Evolutionary conservation across 495 filamentous ascomycete species (phyloP), one percentile per base, ranked within the genome.

Genomic region (Hyaloscypha bicolor): DNA sequence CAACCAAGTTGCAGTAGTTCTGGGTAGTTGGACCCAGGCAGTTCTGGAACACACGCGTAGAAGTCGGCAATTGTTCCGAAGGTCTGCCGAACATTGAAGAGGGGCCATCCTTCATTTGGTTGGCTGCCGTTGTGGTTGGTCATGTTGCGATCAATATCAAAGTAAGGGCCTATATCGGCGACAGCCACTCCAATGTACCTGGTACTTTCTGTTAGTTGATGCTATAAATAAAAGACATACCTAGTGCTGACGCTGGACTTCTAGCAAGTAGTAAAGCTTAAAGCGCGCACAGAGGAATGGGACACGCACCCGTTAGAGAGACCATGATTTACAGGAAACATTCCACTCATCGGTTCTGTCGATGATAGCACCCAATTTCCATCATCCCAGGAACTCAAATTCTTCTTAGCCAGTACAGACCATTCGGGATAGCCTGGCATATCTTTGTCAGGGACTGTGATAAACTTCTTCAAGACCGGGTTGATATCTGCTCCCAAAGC

Each of bases 51-150:
- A 4, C 75, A 75, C 65, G 91, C 83, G 66, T 82, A 92, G 74
- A 93, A 93, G 1, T 90, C 91, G 55, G 85, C 80, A 62, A 93
- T 84, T 0, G 90, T 92, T 5, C 86, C 85, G 73, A 93, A 91
- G 5, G 87, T 85, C 72, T 90, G 87, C 14, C 90, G 79, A 11
- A 79, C 73, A 48, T 87, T 81, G 75, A 85, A 90, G 22, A 93
- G 75, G 9, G 90, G 90, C 90, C 90, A 93, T 6, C 89, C 91
- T 67, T 85, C 88, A 74, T 88, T 86, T 25, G 81, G 82, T 58
- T 82, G 80, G 29, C n/a, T 5, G 35, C 57, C 70, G 9, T 52
- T 37, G 19, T 66, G 33, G 45, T 72, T 69, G 22, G 65, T 71
- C 45, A 69, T 48, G 48, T 70, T 70, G 9, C 56, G 55, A 60